phyloP scores from a whole-genome alignment of 2,329 filamentous ascomycete genomes.

The Aspergillus ochraceoroseus region DNA sequence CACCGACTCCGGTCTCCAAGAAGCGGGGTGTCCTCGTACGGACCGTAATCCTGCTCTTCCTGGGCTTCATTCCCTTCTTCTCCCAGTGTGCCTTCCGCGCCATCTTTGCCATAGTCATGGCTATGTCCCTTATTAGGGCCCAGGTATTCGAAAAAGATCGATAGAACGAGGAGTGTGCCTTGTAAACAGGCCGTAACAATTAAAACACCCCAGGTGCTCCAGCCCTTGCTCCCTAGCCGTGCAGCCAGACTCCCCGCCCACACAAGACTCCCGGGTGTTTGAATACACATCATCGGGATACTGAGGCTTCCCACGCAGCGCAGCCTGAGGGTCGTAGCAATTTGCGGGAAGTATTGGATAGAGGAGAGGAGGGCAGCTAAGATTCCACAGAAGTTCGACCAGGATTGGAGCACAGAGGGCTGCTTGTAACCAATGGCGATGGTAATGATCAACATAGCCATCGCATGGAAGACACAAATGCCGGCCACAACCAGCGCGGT shows the following conservation, averaged over 20 bases:
- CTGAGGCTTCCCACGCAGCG: conserved; percentile 86
- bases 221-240: conserved; percentile 73
- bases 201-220: conserved; percentile 95
- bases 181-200: conserved; percentile 82
- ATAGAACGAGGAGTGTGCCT: conserved; percentile 73
- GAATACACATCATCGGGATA: conserved; percentile 97
- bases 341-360: conserved; percentile 92
- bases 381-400: conserved; percentile 82
- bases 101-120: conserved; percentile 22
- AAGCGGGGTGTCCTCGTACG: conserved; percentile 36
- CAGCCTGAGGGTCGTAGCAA: conserved; percentile 80
- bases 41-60: conserved; percentile 19
- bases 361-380: conserved; percentile 72
- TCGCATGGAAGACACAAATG: conserved; percentile 67
- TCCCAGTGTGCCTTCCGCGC: conserved; percentile 6
- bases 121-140: conserved; percentile 44
- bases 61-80: conserved; percentile 13
- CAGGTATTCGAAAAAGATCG: conserved; percentile 61
- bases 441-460: conserved; percentile 61
- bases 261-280: conserved; percentile 86
- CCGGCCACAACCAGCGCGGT: conserved; percentile 72
- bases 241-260: conserved; percentile 80
- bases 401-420: conserved; percentile 62
- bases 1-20: conserved; percentile 26
- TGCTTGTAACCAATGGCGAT: conserved; percentile 61